A percentile compares a stretch with the other conserved stretches of the same genome.
These are phyloP conservation scores for Glarea lozoyensis DNA, from an alignment of 495 filamentous ascomycete species.

Conservation along the genomic window DNA sequence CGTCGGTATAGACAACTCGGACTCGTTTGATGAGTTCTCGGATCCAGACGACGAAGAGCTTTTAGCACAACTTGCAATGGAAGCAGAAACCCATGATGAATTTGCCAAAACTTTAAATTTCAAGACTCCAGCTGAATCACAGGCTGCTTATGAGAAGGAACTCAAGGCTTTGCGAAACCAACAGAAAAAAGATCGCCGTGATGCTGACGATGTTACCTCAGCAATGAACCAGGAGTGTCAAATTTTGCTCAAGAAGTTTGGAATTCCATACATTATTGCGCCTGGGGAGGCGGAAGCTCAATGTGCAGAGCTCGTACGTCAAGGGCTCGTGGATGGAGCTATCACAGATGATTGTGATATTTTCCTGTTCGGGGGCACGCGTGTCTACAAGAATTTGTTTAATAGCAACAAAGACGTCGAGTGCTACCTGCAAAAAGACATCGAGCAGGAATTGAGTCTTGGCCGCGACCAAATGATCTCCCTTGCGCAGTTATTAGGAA, in stretches of 20 bases:
- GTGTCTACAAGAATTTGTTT: slow-evolving; percentile 99
- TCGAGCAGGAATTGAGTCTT: slow-evolving; percentile 83
- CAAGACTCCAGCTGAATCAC: slow-evolving; percentile 50
- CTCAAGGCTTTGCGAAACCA: slow-evolving; percentile 79
- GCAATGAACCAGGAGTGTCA: slow-evolving; percentile 95
- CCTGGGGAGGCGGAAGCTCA: slow-evolving; percentile 99
- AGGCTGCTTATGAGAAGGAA: slow-evolving; percentile 76
- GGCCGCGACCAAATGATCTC: slow-evolving; percentile 74
- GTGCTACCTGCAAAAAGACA: slow-evolving; percentile 81
- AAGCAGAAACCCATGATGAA: slow-evolving; percentile 85
- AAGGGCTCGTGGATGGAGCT: slow-evolving; percentile 90
- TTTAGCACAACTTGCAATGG: slow-evolving; percentile 71
- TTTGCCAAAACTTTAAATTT: slow-evolving; percentile 83
- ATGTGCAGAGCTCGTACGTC: slow-evolving; percentile 78
- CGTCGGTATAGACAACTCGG: slow-evolving; percentile 5
- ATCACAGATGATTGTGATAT: slow-evolving; percentile 97
- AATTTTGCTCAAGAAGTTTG: slow-evolving; percentile 80
- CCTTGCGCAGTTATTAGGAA: slow-evolving; percentile 81
- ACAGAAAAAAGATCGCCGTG: slow-evolving; percentile 89
- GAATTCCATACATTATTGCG: slow-evolving; percentile 90
- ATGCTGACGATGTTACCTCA: slow-evolving; percentile 90
- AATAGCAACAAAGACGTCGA: slow-evolving; percentile 95
- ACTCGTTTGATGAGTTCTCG: slow-evolving; percentile 43
- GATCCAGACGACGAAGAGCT: slow-evolving; percentile 91
- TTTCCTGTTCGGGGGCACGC: slow-evolving; percentile 93